Conservation (phyloP, 257 asterid species). For the Solanum tarijense region DNA sequence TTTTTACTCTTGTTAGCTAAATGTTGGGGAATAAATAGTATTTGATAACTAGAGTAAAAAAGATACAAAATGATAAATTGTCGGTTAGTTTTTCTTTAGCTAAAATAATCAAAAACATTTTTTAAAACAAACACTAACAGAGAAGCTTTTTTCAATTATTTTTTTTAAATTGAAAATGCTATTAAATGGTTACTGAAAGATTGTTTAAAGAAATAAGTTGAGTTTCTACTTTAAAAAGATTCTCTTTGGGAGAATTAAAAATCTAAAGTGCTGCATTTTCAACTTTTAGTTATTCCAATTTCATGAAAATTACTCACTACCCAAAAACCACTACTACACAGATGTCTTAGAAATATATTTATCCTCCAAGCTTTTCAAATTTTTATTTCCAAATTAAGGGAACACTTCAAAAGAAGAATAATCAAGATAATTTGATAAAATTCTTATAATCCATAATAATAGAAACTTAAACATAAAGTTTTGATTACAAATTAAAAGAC, state of each 20-base stretch:
- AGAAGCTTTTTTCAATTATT: background rate
- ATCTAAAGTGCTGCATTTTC: background rate
- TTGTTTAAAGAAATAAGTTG: background rate
- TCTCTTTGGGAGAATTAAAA: background rate
- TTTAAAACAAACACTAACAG: background rate
- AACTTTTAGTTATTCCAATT: background rate
- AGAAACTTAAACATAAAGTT: background rate
- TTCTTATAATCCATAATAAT: background rate
- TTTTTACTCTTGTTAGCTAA: background rate
- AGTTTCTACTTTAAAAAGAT: background rate
- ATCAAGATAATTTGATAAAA: background rate
- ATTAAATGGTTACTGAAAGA: background rate
- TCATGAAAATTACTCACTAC: background rate
- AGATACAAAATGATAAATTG: too few relatives aligned
- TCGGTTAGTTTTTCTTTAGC: too few relatives aligned
- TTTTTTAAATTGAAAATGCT: background rate
- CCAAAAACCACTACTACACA: background rate
- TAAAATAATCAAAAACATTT: background rate
- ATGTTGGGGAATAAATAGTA: background rate
- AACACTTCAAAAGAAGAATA: background rate
- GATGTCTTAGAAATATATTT: background rate
- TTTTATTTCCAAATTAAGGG: background rate
- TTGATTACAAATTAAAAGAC: background rate
- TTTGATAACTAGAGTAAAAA: background rate
- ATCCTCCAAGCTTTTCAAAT: background rate